Base-by-base conservation (phyloP, 1,284 basidiomycete genomes). In the Tilletia setariae region DNA sequence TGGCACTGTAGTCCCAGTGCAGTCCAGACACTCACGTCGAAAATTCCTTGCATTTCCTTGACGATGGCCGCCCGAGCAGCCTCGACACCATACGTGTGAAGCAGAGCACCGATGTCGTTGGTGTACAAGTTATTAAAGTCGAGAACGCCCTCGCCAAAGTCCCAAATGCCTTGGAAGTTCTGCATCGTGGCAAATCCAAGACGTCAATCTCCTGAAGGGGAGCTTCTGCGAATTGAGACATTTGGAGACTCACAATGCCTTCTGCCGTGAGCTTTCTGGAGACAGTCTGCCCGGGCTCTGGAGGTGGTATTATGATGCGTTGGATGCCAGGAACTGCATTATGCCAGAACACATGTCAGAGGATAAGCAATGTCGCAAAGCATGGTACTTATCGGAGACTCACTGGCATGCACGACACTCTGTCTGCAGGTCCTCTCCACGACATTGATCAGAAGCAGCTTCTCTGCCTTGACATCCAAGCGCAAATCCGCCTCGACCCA, bases 61-160 rank as follows among this genome's bases (percentile, higher is more conserved):
- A 85, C 84, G 70, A 85, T 84, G 23, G 81, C 81, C 9, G 79
- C 75, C 25, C 84, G 77, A 2, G 84, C 84, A 0, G 84, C 84
- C 73, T 85, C 84, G 43, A 85, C 84, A 66, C 84, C 84, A 86
- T 98, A 98, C 1, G 93, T 91, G 79, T 88, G 89, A 59, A 98
- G 85, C 65, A 95, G 90, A 19, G 94, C 91, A 78, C 93, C 93
- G 69, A 99, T 93, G 80, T 98, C 94, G 85, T 98, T 98, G 30
- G 94, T 94, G 79, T 91, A 91, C 68, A 98, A 88, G 66, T 88
- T 87, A 82, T 94, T 87, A 66, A 92, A 87, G 79, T 95, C 90
- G 71, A 98, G 87, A 71, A 95, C 88, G 67, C 87, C 87, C 74
- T 88, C 86, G 21, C 90, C 90, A 79, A 93, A 92, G 68, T 89